Conservation (phyloP, 1,139 yeast species). For the Candida glucosophila region DNA sequence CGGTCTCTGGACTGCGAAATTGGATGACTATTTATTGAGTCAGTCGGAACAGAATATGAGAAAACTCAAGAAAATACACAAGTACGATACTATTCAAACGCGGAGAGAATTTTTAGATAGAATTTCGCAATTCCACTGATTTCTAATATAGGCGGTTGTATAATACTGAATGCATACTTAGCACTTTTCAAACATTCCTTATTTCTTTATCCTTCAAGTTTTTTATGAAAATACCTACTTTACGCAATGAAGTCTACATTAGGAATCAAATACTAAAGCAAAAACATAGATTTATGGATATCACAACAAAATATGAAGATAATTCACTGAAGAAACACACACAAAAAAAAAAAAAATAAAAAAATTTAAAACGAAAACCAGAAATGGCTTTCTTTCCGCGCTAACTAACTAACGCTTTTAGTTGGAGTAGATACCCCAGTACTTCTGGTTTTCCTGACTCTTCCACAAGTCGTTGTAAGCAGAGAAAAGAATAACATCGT, state of each 20-base stretch:
- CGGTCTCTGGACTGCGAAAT: constrained; percentile 21
- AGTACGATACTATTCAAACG: constrained; percentile 10
- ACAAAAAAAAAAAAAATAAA: constrained; percentile 1
- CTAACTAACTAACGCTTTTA: constrained; percentile 4
- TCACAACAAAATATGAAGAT: constrained; percentile 1
- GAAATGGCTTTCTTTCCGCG: constrained; percentile 1
- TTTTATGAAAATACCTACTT: background rate
- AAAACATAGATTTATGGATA: constrained; percentile 2
- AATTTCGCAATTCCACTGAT: constrained; percentile 1
- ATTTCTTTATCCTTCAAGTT: background rate
- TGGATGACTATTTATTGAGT: constrained; percentile 2
- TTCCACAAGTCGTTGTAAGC: constrained; percentile 85
- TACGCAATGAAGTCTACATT: no score
- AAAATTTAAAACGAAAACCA: constrained; percentile 1
- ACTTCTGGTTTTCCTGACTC: constrained; percentile 64
- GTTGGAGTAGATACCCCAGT: constrained; percentile 65
- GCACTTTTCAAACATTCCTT: no score
- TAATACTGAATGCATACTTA: background rate
- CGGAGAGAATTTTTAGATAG: constrained; percentile 15
- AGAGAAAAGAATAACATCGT: constrained; percentile 61
- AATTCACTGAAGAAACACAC: constrained; percentile 1
- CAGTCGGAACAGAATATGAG: constrained; percentile 2
- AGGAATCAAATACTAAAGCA: constrained; percentile 1
- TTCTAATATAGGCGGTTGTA: background rate
- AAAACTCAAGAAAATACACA: constrained; percentile 14